phyloP scores from a whole-genome alignment of 2,329 filamentous ascomycete species.

The Colletotrichum endophyticum region DNA sequence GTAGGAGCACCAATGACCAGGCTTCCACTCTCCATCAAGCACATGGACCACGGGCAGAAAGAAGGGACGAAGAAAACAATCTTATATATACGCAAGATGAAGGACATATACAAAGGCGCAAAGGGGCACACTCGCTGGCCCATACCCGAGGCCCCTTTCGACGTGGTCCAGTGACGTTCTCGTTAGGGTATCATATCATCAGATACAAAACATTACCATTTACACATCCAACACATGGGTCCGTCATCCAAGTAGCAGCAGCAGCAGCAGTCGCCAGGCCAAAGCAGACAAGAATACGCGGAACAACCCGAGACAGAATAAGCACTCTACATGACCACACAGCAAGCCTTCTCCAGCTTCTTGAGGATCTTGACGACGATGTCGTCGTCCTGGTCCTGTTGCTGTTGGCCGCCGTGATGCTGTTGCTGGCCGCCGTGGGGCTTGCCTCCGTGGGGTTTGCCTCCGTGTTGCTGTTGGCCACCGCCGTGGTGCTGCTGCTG shows the following conservation, averaged over 20 bases:
- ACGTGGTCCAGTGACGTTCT: background rate
- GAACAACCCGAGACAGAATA: background rate
- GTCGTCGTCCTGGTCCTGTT: slow-evolving; percentile 61
- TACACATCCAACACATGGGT: background rate
- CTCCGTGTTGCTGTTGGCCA: slow-evolving; percentile 41
- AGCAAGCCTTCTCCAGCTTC: slow-evolving; percentile 73
- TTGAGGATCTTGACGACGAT: slow-evolving; percentile 66
- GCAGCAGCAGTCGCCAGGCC: background rate
- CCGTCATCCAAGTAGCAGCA: background rate
- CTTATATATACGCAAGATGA: background rate
- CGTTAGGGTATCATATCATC: background rate
- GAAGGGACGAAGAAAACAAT: background rate
- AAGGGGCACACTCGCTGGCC: background rate
- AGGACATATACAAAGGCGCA: background rate
- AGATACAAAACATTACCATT: slow-evolving; percentile 3
- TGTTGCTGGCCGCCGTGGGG: slow-evolving; percentile 38
- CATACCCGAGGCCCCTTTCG: background rate
- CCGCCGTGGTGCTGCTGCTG: slow-evolving; percentile 49
- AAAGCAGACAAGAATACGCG: background rate
- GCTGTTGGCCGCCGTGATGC: slow-evolving; percentile 42
- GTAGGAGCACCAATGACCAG: background rate
- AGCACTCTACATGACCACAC: slow-evolving; percentile 71
- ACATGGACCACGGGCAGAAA: background rate
- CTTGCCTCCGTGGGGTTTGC: slow-evolving; percentile 41
- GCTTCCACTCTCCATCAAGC: background rate